phyloP scores from a whole-genome alignment of 352 stramenopile genomes.

The Globisporangium megalacanthum region DNA sequence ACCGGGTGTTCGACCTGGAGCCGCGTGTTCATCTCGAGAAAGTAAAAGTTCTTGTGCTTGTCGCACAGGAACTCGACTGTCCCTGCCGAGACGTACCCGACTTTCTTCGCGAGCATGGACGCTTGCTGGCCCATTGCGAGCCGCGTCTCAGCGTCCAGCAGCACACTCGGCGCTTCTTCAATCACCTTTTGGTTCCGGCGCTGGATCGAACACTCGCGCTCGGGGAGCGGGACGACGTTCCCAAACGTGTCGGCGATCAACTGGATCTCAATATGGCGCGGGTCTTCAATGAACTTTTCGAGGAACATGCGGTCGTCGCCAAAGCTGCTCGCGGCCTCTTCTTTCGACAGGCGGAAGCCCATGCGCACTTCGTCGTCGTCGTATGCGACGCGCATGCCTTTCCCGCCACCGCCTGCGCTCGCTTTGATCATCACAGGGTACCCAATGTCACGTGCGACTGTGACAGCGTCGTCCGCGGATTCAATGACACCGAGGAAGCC shows the following conservation, averaged over 20 bases:
- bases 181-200: slow-evolving; percentile 97
- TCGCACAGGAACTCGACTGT: slow-evolving; percentile 97
- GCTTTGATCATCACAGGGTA: slow-evolving; percentile 99
- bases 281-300: slow-evolving; percentile 96
- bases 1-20: slow-evolving; percentile 95
- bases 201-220: slow-evolving; percentile 97
- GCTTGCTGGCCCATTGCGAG: slow-evolving; percentile 82
- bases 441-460: slow-evolving; percentile 90
- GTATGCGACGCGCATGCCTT: slow-evolving; percentile 96
- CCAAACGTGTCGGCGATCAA: slow-evolving; percentile 89
- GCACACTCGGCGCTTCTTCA: slow-evolving; percentile 89
- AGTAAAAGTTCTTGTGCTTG: slow-evolving; percentile 97
- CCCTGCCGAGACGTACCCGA: slow-evolving; percentile 93
- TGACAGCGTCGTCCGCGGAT: slow-evolving; percentile 70
- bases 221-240: slow-evolving; percentile 90
- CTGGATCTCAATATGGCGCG: slow-evolving; percentile 98
- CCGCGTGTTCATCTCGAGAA: slow-evolving; percentile 98
- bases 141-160: slow-evolving; percentile 89
- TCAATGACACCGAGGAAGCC: slow-evolving; percentile 89
- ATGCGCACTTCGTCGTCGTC: slow-evolving; percentile 88
- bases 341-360: slow-evolving; percentile 76
- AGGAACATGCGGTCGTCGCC: slow-evolving; percentile 95
- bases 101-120: slow-evolving; percentile 86
- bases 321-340: slow-evolving; percentile 90
- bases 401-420: slow-evolving; percentile 92